Conservation (phyloP, 1,139 yeast species). For the Nadsonia commutata region DNA sequence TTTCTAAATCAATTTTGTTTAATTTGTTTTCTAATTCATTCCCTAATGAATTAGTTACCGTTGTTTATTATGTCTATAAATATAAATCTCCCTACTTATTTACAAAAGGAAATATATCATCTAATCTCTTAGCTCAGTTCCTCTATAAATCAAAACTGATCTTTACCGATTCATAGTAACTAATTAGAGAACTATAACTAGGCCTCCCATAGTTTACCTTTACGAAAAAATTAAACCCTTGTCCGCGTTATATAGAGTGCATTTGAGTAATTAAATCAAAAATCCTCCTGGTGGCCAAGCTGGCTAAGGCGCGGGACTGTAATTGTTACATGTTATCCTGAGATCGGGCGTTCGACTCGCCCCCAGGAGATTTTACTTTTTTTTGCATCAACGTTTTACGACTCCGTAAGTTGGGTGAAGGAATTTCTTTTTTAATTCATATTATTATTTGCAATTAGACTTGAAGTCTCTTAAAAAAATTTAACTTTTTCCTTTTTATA, state of each 20-base stretch:
- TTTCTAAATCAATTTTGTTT: background rate
- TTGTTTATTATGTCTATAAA: too few species aligned
- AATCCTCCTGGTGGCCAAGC: slow-evolving; percentile 61
- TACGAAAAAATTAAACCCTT: too few species aligned
- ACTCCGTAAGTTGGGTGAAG: background rate
- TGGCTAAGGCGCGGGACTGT: slow-evolving; percentile 76
- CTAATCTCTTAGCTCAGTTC: background rate
- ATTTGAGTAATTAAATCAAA: too few species aligned
- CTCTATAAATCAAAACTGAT: too few species aligned
- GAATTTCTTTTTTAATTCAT: background rate
- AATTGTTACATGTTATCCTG: slow-evolving; percentile 48
- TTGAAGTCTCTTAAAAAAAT: too few species aligned
- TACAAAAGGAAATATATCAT: background rate
- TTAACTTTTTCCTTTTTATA: too few species aligned
- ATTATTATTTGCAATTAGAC: background rate
- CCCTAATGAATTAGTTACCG: background rate
- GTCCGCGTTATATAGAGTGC: too few species aligned
- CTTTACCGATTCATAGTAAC: too few species aligned
- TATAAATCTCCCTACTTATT: background rate
- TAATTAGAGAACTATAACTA: too few species aligned
- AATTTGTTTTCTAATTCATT: background rate
- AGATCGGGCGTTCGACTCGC: slow-evolving; percentile 80
- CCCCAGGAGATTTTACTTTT: slow-evolving; percentile 50
- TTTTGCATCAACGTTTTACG: background rate
- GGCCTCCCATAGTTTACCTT: too few species aligned